A percentile compares a stretch with the other conserved stretches of the same genome.
phyloP scores from a whole-genome alignment of 2,329 filamentous ascomycete genomes.

The Penicillium sp. region DNA sequence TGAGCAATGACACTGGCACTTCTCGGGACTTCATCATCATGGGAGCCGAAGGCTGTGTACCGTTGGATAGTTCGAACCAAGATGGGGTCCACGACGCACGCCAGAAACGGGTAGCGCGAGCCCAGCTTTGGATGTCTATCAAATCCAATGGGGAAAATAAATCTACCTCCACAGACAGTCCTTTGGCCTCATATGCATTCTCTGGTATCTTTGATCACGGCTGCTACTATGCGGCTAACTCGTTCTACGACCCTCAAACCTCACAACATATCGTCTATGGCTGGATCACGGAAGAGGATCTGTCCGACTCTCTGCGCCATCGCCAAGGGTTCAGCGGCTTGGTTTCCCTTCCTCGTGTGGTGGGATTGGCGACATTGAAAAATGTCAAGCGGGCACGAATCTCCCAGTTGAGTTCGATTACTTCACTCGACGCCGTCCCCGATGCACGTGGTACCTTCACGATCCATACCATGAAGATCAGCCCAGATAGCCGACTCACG shows the following conservation, averaged over 20 bases:
- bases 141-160: slow-evolving; percentile 15
- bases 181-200: slow-evolving; percentile 39
- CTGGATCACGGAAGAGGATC: slow-evolving; percentile 53
- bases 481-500: slow-evolving; percentile 27
- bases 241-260: slow-evolving; percentile 48
- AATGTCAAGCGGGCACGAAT: slow-evolving; percentile 39
- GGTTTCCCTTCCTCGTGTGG: slow-evolving; percentile 47
- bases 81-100: slow-evolving; percentile 8
- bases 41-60: slow-evolving; percentile 46
- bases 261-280: slow-evolving; percentile 46
- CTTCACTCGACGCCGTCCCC: slow-evolving; percentile 38
- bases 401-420: slow-evolving; percentile 42
- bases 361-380: slow-evolving; percentile 41
- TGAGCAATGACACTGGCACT: slow-evolving; percentile 31
- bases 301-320: slow-evolving; percentile 44
- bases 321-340: slow-evolving; percentile 52
- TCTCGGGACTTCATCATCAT: slow-evolving; percentile 46
- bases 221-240: slow-evolving; percentile 50
- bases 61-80: slow-evolving; percentile 2
- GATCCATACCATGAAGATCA: slow-evolving; percentile 45
- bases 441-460: slow-evolving; percentile 32
- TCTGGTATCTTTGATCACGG: slow-evolving; percentile 51
- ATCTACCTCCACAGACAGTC: neutral
- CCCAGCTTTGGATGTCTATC: slow-evolving; percentile 49
- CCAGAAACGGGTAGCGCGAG: slow-evolving; percentile 28